Evolutionary conservation across 169 alveolate genomes (phyloP).

Genomic region (Babesia sp.): DNA sequence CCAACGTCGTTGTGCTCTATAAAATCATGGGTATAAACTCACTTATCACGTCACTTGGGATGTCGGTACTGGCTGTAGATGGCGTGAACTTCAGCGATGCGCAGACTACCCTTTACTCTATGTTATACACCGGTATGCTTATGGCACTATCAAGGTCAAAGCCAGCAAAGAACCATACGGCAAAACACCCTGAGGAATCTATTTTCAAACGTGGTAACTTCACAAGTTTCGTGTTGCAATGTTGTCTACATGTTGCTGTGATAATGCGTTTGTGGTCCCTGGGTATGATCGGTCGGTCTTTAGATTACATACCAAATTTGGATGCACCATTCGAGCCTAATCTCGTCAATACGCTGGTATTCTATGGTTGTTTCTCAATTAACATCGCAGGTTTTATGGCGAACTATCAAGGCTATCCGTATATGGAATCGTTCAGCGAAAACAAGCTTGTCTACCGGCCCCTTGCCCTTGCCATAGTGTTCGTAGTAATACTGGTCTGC

Average conservation of each 20-base stretch:
- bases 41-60: constrained; percentile 90
- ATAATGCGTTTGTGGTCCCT: constrained; percentile 79
- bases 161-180: constrained; percentile 63
- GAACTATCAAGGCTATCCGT: constrained; percentile 88
- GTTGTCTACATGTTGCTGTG: constrained; percentile 73
- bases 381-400: constrained; percentile 81
- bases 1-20: constrained; percentile 94
- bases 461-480: constrained; percentile 25
- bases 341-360: constrained; percentile 84
- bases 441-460: constrained; percentile 66
- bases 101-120: constrained; percentile 88
- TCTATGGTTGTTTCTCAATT: constrained; percentile 76
- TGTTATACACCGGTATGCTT: constrained; percentile 73
- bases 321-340: constrained; percentile 86
- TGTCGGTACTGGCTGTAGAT: constrained; percentile 92
- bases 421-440: constrained; percentile 76
- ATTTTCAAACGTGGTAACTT: constrained; percentile 67
- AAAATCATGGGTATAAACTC: constrained; percentile 94
- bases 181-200: constrained; percentile 69
- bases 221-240: constrained; percentile 74
- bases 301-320: constrained; percentile 69
- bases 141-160: constrained; percentile 71
- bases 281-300: constrained; percentile 61
- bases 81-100: constrained; percentile 97
- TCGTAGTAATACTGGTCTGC: constrained; percentile 49